Evolutionary conservation across 2,329 filamentous ascomycete species (phyloP), one percentile per base, ranked within the genome.

Genomic region (Diaporthe sp.): DNA sequence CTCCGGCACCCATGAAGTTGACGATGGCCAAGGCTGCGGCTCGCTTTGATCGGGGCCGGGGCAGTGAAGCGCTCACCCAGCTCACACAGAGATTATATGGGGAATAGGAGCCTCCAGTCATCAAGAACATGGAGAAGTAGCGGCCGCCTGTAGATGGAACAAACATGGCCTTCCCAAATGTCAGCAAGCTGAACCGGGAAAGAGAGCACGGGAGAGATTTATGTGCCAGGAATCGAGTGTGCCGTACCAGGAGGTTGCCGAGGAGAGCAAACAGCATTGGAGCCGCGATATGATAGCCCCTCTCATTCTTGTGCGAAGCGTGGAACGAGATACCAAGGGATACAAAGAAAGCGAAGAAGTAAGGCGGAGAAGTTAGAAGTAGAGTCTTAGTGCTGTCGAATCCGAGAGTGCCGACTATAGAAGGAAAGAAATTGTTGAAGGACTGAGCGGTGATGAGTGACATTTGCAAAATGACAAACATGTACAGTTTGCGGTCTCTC

Each of bases 401-500:
- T 46, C 77, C 77, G 13, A 78, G 74, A 1, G 77, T 78, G 9
- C 74, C 77, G 28, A 78, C 74, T 7, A 78, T 77, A 0, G 77
- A 78, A 5, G 77, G 77, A 57, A 78, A 78, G 74, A 78, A 78
- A 49, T 78, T 78, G 73, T 75, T 78, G 74, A 78, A 77, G 12
- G 77, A 78, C 68, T 78, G 75, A 17, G 77, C 65, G 4, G 77
- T 78, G 19, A 78, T 78, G 19, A 80, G 77, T 0, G 78, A 74
- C 79, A 80, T 79, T 46, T 80, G 79, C 62, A 79, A 55, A 12
- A 79, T 58, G 42, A 79, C 74, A 55, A 80, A 81, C 51, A 81
- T 77, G 74, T 79, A 79, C 39, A 80, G 62, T 69, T 79, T 80
- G 15, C 78, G 79, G 69, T 80, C 79, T 0, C 17, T 67, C 15